A percentile compares a stretch with the other conserved stretches of the same genome.
These are phyloP conservation scores for Stentor roeselii DNA, from an alignment of 73 alveolate species.

Conservation along the genomic window DNA sequence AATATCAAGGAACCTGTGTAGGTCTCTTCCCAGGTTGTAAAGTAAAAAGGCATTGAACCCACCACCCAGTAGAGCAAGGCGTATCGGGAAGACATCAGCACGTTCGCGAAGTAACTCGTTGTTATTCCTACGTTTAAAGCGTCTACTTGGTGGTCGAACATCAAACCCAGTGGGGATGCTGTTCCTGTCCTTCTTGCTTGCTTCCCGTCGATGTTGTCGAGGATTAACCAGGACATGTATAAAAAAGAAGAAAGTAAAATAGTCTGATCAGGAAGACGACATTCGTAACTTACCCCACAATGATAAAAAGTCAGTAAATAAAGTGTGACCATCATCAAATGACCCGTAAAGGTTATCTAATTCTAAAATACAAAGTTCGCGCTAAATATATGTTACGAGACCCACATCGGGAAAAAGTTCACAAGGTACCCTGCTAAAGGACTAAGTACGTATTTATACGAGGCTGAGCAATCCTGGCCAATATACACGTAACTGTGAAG, in stretches of 20 bases:
- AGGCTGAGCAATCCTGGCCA: slow-evolving; percentile 36
- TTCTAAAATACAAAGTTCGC: not conserved
- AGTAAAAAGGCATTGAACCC: slow-evolving; percentile 42
- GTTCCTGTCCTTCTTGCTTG: slow-evolving; percentile 76
- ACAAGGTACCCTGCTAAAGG: slow-evolving; percentile 36
- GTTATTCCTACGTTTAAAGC: slow-evolving; percentile 36
- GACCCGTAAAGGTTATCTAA: slow-evolving; percentile 6
- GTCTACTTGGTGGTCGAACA: slow-evolving; percentile 69
- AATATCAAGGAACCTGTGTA: slow-evolving; percentile 43
- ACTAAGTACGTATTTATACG: slow-evolving; percentile 31
- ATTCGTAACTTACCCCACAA: not conserved
- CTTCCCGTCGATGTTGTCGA: slow-evolving; percentile 87
- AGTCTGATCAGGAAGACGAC: slow-evolving; percentile 11
- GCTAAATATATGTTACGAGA: slow-evolving; percentile 27
- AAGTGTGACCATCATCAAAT: not conserved
- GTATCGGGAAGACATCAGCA: not conserved
- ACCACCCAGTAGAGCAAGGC: not conserved
- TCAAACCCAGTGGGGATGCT: slow-evolving; percentile 76
- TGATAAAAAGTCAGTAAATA: not conserved
- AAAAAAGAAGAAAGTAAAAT: not conserved
- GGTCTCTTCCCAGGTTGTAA: slow-evolving; percentile 37
- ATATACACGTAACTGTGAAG: slow-evolving; percentile 28
- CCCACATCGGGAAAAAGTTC: slow-evolving; percentile 23
- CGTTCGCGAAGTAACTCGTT: slow-evolving; percentile 12
- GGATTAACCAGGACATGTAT: slow-evolving; percentile 32